phyloP scores from a whole-genome alignment of 805 yeast species.

The Wickerhamomyces subpelliculosus region DNA sequence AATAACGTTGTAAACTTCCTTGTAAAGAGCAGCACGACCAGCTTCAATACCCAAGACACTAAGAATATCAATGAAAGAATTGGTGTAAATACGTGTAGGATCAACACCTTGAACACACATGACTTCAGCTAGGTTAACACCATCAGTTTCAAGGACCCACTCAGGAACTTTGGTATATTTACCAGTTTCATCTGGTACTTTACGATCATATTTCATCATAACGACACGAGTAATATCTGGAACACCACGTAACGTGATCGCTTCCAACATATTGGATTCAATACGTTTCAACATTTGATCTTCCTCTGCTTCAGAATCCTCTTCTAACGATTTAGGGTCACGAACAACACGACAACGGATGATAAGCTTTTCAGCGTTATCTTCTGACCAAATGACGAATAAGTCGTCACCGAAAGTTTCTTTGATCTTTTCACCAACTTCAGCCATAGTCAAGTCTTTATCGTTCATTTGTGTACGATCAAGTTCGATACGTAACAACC shows the following conservation, averaged over 20 bases:
- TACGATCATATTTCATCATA: constrained; percentile 79
- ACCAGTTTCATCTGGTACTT: constrained; percentile 71
- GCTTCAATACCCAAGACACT: constrained; percentile 98
- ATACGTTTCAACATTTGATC: constrained; percentile 93
- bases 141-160: constrained; percentile 99
- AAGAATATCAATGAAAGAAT: constrained; percentile 92
- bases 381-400: constrained; percentile 98
- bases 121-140: constrained; percentile 92
- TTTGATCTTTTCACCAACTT: constrained; percentile 92
- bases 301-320: constrained; percentile 92
- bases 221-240: constrained; percentile 77
- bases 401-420: constrained; percentile 91
- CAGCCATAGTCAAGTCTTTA: constrained; percentile 95
- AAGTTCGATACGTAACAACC: constrained; percentile 92
- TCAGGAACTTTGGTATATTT: constrained; percentile 86
- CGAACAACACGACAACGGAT: constrained; percentile 98
- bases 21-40: constrained; percentile 88
- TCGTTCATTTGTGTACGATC: constrained; percentile 99
- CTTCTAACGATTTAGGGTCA: constrained; percentile 89
- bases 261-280: constrained; percentile 93
- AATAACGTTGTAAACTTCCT: constrained; percentile 93
- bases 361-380: constrained; percentile 92
- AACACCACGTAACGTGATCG: constrained; percentile 92
- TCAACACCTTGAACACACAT: constrained; percentile 95
- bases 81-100: constrained; percentile 82